A percentile compares a stretch with the other conserved stretches of the same genome.
Conservation (phyloP, 768 basidiomycete species). For the Pluteus cervinus region DNA sequence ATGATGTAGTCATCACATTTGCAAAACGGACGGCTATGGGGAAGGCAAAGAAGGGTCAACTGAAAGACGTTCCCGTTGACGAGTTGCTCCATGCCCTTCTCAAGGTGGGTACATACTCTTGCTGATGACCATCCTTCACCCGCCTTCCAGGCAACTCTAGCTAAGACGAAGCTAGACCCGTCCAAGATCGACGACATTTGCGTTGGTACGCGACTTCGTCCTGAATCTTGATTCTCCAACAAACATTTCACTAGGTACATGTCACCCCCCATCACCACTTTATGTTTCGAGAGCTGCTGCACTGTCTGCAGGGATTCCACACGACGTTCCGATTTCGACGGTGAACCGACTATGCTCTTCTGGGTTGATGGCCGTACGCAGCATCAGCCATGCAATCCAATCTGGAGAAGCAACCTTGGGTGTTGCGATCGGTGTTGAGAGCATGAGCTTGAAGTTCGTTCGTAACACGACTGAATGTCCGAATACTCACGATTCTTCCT, state of each 20-base stretch:
- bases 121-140: neutral
- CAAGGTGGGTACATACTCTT: slow-evolving; percentile 40
- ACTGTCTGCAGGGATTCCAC: slow-evolving; percentile 83
- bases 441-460: slow-evolving; percentile 69
- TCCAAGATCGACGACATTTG: slow-evolving; percentile 76
- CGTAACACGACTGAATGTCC: slow-evolving; percentile 3
- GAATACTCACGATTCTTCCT: slow-evolving; percentile 7
- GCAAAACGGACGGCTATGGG: slow-evolving; percentile 89
- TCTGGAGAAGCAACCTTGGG: slow-evolving; percentile 82
- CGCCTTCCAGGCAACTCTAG: slow-evolving; percentile 51
- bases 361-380: slow-evolving; percentile 89
- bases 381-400: slow-evolving; percentile 82
- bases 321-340: slow-evolving; percentile 79
- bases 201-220: slow-evolving; percentile 47
- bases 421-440: slow-evolving; percentile 77
- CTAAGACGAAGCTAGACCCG: slow-evolving; percentile 62
- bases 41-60: slow-evolving; percentile 83
- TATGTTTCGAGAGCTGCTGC: slow-evolving; percentile 85
- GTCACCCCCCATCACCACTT: slow-evolving; percentile 75
- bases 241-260: slow-evolving; percentile 54
- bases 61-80: slow-evolving; percentile 85
- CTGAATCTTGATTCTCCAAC: neutral
- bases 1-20: slow-evolving; percentile 88
- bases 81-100: slow-evolving; percentile 80
- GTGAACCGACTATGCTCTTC: slow-evolving; percentile 94